Conservation (phyloP, 345 rosid genomes). For the Citrus glauca region DNA sequence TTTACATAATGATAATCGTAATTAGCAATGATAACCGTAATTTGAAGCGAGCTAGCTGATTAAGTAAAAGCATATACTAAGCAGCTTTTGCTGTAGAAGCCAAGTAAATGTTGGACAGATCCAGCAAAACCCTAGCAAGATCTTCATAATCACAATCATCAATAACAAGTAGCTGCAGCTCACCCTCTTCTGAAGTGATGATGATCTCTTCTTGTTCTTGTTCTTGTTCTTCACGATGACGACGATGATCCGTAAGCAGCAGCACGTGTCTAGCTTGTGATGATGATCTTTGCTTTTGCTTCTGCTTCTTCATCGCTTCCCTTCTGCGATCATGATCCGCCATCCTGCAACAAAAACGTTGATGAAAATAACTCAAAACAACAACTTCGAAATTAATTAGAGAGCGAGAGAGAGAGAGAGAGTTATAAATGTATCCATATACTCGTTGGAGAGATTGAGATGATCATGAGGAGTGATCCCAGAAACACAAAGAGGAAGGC, state of each 20-base stretch:
- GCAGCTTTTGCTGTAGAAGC: constrained; percentile 45
- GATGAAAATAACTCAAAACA: background rate
- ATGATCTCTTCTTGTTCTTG: background rate
- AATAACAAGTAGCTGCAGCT: background rate
- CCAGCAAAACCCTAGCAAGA: constrained; percentile 29
- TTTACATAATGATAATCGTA: background rate
- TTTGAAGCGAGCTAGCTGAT: too few species aligned
- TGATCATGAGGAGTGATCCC: constrained; percentile 30
- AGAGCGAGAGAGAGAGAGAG: too few species aligned
- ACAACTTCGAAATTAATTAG: background rate
- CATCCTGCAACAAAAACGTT: constrained; percentile 27
- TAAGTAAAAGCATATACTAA: too few species aligned
- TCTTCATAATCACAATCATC: constrained; percentile 26
- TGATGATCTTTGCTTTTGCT: background rate
- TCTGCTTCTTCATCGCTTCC: constrained; percentile 39
- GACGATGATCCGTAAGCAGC: constrained; percentile 10
- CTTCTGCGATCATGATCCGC: constrained; percentile 58
- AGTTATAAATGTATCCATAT: too few species aligned
- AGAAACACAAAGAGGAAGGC: constrained; percentile 50
- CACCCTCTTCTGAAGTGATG: background rate
- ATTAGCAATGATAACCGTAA: background rate
- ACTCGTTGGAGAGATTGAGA: constrained; percentile 38
- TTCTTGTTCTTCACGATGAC: too few species aligned
- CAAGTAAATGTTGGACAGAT: constrained; percentile 25
- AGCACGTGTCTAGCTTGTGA: constrained; percentile 3